A percentile compares a stretch with the other conserved stretches of the same genome.
Conservation (phyloP, 345 rosid genomes). For the Lagerstroemia speciosa region DNA sequence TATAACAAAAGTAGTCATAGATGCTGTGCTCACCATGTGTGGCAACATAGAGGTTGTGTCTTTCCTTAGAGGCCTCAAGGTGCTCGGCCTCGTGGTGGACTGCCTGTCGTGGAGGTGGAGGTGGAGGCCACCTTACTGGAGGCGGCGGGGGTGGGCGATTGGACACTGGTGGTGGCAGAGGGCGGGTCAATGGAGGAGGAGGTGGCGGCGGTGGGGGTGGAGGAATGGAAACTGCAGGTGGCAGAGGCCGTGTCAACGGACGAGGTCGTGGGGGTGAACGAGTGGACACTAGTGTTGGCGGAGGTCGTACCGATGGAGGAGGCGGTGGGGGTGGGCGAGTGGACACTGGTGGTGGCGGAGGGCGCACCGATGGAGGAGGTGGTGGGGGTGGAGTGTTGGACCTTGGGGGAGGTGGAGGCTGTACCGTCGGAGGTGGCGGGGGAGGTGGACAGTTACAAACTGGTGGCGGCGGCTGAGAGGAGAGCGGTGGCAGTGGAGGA, state of each 20-base stretch:
- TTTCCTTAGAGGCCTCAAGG: no score
- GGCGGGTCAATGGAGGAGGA: no score
- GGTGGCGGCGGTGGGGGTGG: background rate
- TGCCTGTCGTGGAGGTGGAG: background rate
- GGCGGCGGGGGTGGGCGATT: background rate
- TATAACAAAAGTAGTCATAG: no score
- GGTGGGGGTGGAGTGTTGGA: background rate
- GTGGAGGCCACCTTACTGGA: background rate
- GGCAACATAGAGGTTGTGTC: no score
- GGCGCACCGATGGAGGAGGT: background rate
- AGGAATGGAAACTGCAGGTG: background rate
- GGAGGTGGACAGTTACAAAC: background rate
- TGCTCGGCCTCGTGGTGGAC: no score
- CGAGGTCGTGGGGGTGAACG: slow-evolving; percentile 2
- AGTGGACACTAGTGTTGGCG: no score
- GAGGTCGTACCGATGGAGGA: no score
- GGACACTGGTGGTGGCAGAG: background rate
- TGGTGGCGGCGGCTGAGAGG: no score
- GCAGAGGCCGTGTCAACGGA: background rate
- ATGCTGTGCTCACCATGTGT: no score
- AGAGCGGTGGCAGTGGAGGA: no score
- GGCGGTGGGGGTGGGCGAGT: no score
- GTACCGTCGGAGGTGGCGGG: background rate
- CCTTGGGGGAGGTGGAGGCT: no score
- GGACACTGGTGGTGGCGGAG: background rate